Evolutionary conservation across 306 rosid genomes (phyloP), one percentile per base, ranked within the genome.

Genomic region (Leucaena leucocephala): DNA sequence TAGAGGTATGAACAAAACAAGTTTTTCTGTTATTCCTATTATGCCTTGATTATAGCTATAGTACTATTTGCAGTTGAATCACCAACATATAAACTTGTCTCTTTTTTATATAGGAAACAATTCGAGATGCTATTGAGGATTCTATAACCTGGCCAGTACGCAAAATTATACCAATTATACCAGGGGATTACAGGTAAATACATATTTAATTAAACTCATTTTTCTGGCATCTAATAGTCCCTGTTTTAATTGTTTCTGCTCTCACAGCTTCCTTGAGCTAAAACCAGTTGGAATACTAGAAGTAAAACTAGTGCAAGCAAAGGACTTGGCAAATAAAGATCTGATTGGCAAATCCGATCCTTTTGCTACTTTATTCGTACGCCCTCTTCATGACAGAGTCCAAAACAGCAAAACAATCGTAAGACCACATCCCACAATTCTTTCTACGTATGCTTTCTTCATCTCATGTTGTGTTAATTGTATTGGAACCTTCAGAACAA

Each of bases 111-210:
- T 86, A 95, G 98, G 98, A 89, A 90, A 95, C 97, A 63, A 88
- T 95, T 80, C 88, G 88, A 74, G 98, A 95, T 82, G 98, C 98
- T 48, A 77, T 95, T 50, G 98, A 95, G 86, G 98, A 88, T 82
- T 88, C 90, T 48, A 86, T 95, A 84, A 90, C 90, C 71, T 95
- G 98, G 98, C 98, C 98, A 34, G 97, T 92, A 36, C 90, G 98
- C 34, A 84, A 85, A 79, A 68, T 91, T 61, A 80, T 92, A 55
- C 96, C 98, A 74, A 90, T 95, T 81, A 5, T 95, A 82, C 92
- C 94, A 3, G 97, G 98, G 7, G 97, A 95, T 84, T 95, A 92
- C 79, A 88, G 98, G 98, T 92, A 87, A 27, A 27, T 70, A 27
- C 91, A 88, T 69, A 40, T 38, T 39, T 39, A 2, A 67, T 67